phyloP scores from a whole-genome alignment of 176 grass and related monocot species.

The Alloteropsis semialata region DNA sequence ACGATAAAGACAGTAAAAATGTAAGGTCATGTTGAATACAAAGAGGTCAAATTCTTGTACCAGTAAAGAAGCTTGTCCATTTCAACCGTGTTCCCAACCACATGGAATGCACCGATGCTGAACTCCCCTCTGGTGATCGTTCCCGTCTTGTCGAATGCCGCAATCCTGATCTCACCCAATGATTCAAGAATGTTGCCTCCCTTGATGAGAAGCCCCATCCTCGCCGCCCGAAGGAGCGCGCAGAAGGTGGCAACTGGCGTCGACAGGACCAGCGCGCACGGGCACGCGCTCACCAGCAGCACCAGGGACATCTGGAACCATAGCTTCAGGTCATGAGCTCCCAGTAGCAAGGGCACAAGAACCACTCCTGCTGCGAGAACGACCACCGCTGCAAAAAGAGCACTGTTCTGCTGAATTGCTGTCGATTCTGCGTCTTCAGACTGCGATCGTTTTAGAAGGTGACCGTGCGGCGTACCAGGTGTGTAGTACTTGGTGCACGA shows the following conservation, averaged over 20 bases:
- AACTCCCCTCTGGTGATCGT: conserved; percentile 80
- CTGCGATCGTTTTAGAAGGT: neutral
- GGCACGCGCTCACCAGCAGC: conserved; percentile 75
- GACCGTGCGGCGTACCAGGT: conserved; percentile 29
- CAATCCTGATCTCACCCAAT: conserved; percentile 33
- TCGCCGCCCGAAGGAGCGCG: conserved; percentile 55
- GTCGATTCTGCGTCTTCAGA: neutral
- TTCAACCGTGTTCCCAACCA: conserved; percentile 21
- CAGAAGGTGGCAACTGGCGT: conserved; percentile 75
- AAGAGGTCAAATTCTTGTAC: conserved; percentile 5
- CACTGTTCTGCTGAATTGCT: neutral
- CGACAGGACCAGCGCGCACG: conserved; percentile 69
- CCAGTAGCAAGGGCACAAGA: conserved; percentile 35
- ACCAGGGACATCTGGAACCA: conserved; percentile 61
- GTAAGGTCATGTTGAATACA: neutral
- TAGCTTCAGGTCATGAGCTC: conserved; percentile 21
- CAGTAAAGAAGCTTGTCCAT: conserved; percentile 57
- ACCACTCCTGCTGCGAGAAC: conserved; percentile 28
- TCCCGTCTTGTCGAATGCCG: conserved; percentile 78
- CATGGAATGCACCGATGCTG: conserved; percentile 34
- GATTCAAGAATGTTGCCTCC: conserved; percentile 69
- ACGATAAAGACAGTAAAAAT: neutral
- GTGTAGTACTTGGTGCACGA: conserved; percentile 75
- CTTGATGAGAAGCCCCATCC: conserved; percentile 64
- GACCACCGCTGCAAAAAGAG: conserved; percentile 46